Evolutionary conservation across 129 eudicot genomes (phyloP).

Genomic region (Silybum marianum): DNA sequence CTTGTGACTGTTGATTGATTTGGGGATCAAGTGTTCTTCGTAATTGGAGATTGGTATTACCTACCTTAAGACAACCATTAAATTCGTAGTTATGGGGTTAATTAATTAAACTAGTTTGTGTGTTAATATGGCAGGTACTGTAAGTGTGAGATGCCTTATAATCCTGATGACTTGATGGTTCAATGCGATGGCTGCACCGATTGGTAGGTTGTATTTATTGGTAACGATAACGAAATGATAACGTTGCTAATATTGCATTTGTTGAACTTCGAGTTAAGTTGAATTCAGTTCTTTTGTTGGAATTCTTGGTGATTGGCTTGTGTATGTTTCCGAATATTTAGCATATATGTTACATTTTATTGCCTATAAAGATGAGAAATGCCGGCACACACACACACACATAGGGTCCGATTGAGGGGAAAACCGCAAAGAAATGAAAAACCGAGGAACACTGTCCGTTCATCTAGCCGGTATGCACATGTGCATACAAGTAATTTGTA

Average conservation of each 20-base stretch:
- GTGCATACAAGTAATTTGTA: too few relatives aligned
- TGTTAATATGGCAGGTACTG: conserved; percentile 62
- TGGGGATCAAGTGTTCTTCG: neutral
- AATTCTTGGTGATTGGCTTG: neutral
- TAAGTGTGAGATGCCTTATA: conserved; percentile 98
- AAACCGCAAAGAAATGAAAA: too few relatives aligned
- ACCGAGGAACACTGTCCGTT: too few relatives aligned
- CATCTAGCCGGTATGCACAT: too few relatives aligned
- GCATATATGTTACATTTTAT: neutral
- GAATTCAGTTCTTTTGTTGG: neutral
- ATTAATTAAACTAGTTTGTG: conserved; percentile 13
- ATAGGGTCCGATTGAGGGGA: too few relatives aligned
- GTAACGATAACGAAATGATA: neutral
- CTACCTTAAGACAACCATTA: neutral
- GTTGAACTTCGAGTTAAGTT: neutral
- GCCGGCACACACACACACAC: neutral
- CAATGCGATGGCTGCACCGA: conserved; percentile 93
- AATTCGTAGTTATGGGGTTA: neutral
- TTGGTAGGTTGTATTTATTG: conserved; percentile 48
- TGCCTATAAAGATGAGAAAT: neutral
- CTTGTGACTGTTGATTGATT: neutral
- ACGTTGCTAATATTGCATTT: neutral
- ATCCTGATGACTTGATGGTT: conserved; percentile 94
- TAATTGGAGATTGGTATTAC: neutral
- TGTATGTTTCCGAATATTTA: neutral